Evolutionary conservation across 768 basidiomycete species (phyloP), one percentile per base, ranked within the genome.

Genomic region (Pluteus cervinus): DNA sequence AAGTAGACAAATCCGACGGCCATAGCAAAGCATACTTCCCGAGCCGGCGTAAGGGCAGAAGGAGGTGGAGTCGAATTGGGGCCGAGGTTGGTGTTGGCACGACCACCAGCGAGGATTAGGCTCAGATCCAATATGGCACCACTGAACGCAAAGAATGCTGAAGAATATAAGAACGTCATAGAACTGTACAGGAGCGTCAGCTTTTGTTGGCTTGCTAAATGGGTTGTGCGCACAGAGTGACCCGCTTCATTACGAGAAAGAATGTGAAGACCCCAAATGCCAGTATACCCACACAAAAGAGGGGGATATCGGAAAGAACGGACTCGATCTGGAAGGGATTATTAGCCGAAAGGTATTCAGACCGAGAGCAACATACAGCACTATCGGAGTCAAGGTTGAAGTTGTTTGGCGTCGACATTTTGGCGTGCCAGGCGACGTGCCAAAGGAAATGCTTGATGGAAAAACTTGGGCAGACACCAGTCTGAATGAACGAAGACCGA

Each of bases 261-360:
- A 82, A 75, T 9, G 68, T 65, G 35, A 78, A 73, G 28, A 76
- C 61, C 10, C 73, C 79, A 37, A 85, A 73, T 16, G 70, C 70
- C 52, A 82, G 58, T n/a, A 83, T 61, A 23, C 82, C 84, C 28
- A 77, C 69, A 45, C 70, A 73, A 49, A 82, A 73, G 44, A 82
- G 64, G 15, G 84, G 84, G 37, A 86, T 75, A 44, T 81, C 79
- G 12, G 73, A 61, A 30, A 86, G 62, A 28, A 84, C 52, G 45
- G 64, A 58, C 41, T 75, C 71, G 28, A 81, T 58, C 79, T 83
- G 36, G 14, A 46, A 21, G 40, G 24, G 9, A 28, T 41, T 26
- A n/a, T n/a, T n/a, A n/a, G n/a, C n/a, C n/a, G n/a, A n/a, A n/a
- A n/a, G n/a, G n/a, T n/a, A n/a, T n/a, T n/a, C n/a, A n/a, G n/a